Evolutionary conservation across 2,329 filamentous ascomycete species (phyloP).

Genomic region (Aureobasidium sp.): DNA sequence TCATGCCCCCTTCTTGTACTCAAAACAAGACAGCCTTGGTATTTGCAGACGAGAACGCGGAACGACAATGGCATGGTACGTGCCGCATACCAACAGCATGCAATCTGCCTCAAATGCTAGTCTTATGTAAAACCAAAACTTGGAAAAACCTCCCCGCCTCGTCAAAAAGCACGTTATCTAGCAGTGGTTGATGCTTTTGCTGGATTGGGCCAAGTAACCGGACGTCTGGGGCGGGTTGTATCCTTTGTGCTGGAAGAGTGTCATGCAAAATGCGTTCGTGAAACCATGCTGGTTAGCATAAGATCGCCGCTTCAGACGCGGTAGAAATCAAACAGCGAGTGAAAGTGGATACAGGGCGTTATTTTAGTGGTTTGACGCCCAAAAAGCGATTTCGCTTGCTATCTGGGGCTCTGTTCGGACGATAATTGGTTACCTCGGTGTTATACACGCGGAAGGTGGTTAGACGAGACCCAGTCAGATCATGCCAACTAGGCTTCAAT

Average conservation of each 20-base stretch:
- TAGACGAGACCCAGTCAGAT: background rate
- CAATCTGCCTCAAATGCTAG: background rate
- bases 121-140: background rate
- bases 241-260: background rate
- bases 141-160: background rate
- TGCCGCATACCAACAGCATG: background rate
- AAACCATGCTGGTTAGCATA: background rate
- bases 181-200: background rate
- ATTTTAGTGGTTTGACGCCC: background rate
- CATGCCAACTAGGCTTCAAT: background rate
- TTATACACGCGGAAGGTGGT: background rate
- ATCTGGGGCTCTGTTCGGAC: too few species aligned
- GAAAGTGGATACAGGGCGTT: background rate
- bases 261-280: background rate
- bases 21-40: too few species aligned
- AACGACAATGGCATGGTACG: background rate
- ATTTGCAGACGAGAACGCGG: too few species aligned
- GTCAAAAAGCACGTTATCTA: background rate
- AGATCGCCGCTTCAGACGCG: background rate
- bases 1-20: too few species aligned
- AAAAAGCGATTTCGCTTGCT: background rate
- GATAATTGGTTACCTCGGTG: background rate
- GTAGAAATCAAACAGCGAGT: background rate
- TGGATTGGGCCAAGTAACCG: background rate
- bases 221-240: background rate